A percentile compares a stretch with the other conserved stretches of the same genome.
These are phyloP conservation scores for Conticribra guillardii DNA, from an alignment of 108 stramenopile species.

Conservation along the genomic window DNA sequence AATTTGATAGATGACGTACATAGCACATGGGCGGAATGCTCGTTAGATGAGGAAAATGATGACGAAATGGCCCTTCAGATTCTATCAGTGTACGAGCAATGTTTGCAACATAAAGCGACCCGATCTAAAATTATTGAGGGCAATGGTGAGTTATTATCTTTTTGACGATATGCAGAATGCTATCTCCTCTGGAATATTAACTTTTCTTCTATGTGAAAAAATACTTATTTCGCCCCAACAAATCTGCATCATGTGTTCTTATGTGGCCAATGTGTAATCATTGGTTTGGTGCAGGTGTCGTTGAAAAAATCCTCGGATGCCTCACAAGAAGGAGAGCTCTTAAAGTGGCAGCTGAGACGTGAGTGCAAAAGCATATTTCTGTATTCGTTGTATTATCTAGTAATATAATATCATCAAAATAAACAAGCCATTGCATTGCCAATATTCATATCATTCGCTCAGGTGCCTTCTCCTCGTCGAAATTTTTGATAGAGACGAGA, in stretches of 20 bases:
- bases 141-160: constrained; percentile 16
- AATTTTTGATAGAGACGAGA: constrained; percentile 31
- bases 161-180: not conserved
- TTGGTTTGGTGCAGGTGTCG: constrained; percentile 12
- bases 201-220: too few species aligned
- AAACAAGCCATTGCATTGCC: too few species aligned
- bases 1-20: constrained; percentile 23
- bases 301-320: constrained; percentile 29
- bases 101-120: constrained; percentile 28
- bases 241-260: too few species aligned
- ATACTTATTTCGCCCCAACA: too few species aligned
- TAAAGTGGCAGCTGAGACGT: constrained; percentile 20
- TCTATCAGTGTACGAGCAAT: constrained; percentile 28
- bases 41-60: not conserved
- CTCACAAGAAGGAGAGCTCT: constrained; percentile 1
- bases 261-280: too few species aligned
- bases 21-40: constrained; percentile 16
- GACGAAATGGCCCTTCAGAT: constrained; percentile 37
- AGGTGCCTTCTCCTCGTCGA: constrained; percentile 31
- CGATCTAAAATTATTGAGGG: constrained; percentile 37
- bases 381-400: not conserved
- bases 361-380: constrained; percentile 1
- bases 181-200: not conserved
- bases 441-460: too few species aligned
- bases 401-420: constrained; percentile 1